These are phyloP conservation scores for Saccharomycopsis hybrid DNA, from an alignment of 1,139 yeast genomes.

Conservation along the genomic window DNA sequence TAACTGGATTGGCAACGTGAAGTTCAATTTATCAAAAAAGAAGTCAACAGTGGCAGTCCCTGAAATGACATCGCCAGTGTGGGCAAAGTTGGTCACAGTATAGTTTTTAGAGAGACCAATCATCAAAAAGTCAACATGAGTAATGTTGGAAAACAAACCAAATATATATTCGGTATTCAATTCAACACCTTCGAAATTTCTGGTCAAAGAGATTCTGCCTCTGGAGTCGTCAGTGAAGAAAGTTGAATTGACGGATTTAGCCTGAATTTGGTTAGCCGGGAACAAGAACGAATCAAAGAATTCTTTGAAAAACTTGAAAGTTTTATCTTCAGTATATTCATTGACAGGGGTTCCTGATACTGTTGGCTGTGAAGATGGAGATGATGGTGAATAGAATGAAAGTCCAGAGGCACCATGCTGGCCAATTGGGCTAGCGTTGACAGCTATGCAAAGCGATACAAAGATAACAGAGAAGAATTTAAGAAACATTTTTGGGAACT, in stretches of 20 bases:
- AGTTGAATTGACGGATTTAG: conserved; percentile 22
- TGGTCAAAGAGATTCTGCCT: conserved; percentile 24
- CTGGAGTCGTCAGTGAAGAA: conserved; percentile 22
- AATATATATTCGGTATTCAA: conserved; percentile 25
- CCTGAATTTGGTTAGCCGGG: conserved; percentile 18
- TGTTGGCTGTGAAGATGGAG: too few species aligned
- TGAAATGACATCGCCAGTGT: conserved; percentile 20
- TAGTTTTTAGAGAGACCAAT: conserved; percentile 21
- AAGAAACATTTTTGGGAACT: too few species aligned
- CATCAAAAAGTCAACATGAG: conserved; percentile 18
- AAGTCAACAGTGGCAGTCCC: conserved; percentile 21
- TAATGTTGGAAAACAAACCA: conserved; percentile 22
- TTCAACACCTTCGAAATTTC: conserved; percentile 24
- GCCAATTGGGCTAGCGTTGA: too few species aligned
- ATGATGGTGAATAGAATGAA: too few species aligned
- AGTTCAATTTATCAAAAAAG: conserved; percentile 20
- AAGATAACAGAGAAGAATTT: too few species aligned
- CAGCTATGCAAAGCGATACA: too few species aligned
- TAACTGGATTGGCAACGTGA: conserved; percentile 23
- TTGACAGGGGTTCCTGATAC: too few species aligned
- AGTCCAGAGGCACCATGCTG: too few species aligned
- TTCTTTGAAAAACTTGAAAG: too few species aligned
- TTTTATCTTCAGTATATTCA: too few species aligned
- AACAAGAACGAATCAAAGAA: conserved; percentile 17
- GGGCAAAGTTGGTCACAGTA: conserved; percentile 21